These are phyloP conservation scores for Maudiozyma saulgeensis DNA, from an alignment of 805 yeast species.

Conservation along the genomic window DNA sequence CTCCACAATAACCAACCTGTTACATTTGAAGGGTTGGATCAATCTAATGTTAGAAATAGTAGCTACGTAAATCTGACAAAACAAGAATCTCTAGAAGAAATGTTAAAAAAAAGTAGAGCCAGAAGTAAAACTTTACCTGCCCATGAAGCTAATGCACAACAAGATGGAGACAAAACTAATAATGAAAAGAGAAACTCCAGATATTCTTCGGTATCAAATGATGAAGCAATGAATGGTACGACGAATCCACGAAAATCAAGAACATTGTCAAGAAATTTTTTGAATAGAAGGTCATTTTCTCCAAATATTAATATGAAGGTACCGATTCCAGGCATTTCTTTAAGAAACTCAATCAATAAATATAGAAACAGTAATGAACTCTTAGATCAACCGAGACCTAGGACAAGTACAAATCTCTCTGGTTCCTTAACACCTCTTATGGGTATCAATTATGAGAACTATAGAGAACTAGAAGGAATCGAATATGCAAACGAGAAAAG, in stretches of 20 bases:
- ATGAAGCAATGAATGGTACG: slow-evolving; percentile 4
- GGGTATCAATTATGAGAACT: slow-evolving; percentile 10
- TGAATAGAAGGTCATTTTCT: slow-evolving; percentile 24
- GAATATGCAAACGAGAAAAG: slow-evolving; percentile 40
- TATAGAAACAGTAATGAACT: slow-evolving; percentile 8
- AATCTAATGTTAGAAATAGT: slow-evolving; percentile 6
- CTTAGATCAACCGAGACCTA: slow-evolving; percentile 4
- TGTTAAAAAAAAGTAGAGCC: slow-evolving; percentile 7
- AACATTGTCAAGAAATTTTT: slow-evolving; percentile 19
- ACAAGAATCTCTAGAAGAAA: slow-evolving; percentile 4
- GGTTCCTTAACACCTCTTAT: slow-evolving; percentile 9
- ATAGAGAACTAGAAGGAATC: slow-evolving; percentile 15
- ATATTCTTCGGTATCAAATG: slow-evolving; percentile 10
- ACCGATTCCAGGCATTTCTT: slow-evolving; percentile 9
- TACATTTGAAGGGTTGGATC: not conserved
- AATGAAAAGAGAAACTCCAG: slow-evolving; percentile 10
- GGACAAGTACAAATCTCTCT: slow-evolving; percentile 16
- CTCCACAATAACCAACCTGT: not conserved
- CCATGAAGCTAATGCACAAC: slow-evolving; percentile 1
- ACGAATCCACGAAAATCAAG: slow-evolving; percentile 19
- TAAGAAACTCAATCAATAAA: slow-evolving; percentile 13
- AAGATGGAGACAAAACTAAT: not conserved
- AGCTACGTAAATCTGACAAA: slow-evolving; percentile 9
- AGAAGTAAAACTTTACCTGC: slow-evolving; percentile 21
- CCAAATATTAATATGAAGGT: slow-evolving; percentile 20